Conservation (phyloP, 306 rosid species). For the Bauhinia variegata region DNA sequence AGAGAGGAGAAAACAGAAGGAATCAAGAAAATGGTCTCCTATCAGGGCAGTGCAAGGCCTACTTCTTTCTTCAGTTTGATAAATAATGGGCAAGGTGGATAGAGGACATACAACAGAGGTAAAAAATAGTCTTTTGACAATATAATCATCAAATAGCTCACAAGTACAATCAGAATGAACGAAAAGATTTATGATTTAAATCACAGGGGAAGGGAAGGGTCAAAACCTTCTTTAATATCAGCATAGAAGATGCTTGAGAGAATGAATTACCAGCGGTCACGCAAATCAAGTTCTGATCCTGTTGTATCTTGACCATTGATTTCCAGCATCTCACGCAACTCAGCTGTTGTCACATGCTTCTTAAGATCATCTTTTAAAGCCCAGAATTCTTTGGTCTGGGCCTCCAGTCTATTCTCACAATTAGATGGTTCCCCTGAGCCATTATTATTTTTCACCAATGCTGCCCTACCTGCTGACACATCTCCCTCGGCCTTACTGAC, state of each 20-base stretch:
- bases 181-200: slow-evolving; percentile 6
- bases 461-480: slow-evolving; percentile 54
- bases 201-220: not conserved
- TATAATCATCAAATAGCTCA: slow-evolving; percentile 24
- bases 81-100: slow-evolving; percentile 24
- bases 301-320: slow-evolving; percentile 70
- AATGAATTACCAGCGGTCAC: slow-evolving; percentile 78
- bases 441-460: slow-evolving; percentile 34
- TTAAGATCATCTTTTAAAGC: slow-evolving; percentile 84
- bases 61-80: slow-evolving; percentile 27
- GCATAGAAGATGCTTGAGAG: not conserved
- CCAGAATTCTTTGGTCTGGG: slow-evolving; percentile 83
- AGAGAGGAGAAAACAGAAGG: slow-evolving; percentile 16
- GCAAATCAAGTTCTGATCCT: slow-evolving; percentile 95
- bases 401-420: slow-evolving; percentile 63
- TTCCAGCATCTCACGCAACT: slow-evolving; percentile 86
- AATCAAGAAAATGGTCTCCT: slow-evolving; percentile 20
- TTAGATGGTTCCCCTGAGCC: slow-evolving; percentile 46
- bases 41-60: slow-evolving; percentile 23
- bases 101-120: slow-evolving; percentile 22
- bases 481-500: slow-evolving; percentile 63
- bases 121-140: slow-evolving; percentile 17
- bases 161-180: slow-evolving; percentile 3
- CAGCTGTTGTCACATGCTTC: slow-evolving; percentile 67
- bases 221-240: slow-evolving; percentile 14